Percentiles rank a stretch among this genome's conserved stretches.
phyloP scores from a whole-genome alignment of 805 yeast species.

The Brettanomyces custersianus region DNA sequence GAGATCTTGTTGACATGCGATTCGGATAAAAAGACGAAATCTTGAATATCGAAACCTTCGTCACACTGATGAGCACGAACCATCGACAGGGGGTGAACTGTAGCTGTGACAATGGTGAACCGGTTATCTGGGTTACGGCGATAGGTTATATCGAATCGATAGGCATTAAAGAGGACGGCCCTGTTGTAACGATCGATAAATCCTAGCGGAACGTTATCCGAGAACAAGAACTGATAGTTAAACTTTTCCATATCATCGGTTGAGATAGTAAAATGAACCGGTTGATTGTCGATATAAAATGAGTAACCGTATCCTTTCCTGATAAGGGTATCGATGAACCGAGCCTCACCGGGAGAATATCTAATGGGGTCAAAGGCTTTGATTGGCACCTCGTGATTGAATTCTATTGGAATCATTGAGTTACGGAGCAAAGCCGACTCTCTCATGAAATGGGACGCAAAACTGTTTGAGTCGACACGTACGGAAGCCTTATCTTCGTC shows the following conservation, averaged over 20 bases:
- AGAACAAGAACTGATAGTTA: constrained; percentile 1
- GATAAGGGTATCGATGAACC: constrained; percentile 4
- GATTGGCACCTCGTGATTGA: neutral
- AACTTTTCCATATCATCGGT: neutral
- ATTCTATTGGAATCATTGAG: neutral
- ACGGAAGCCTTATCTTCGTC: neutral
- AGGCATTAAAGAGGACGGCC: constrained; percentile 2
- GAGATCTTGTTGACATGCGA: neutral
- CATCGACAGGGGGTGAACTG: constrained; percentile 2
- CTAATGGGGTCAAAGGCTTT: neutral
- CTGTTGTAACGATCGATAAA: constrained; percentile 2
- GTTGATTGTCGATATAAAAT: constrained; percentile 1
- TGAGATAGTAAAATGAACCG: neutral
- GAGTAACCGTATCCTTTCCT: constrained; percentile 3
- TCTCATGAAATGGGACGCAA: neutral
- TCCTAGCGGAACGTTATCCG: constrained; percentile 4
- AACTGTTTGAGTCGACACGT: neutral
- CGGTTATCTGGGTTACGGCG: neutral
- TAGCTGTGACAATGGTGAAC: neutral
- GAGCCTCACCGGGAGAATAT: constrained; percentile 1
- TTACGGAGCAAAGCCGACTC: neutral
- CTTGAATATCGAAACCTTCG: constrained; percentile 1
- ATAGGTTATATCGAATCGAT: constrained; percentile 2
- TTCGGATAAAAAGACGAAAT: constrained; percentile 1
- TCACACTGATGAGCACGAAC: neutral